These are phyloP conservation scores for Botrytis galanthina DNA, from an alignment of 2,329 filamentous ascomycete species.

Conservation along the genomic window DNA sequence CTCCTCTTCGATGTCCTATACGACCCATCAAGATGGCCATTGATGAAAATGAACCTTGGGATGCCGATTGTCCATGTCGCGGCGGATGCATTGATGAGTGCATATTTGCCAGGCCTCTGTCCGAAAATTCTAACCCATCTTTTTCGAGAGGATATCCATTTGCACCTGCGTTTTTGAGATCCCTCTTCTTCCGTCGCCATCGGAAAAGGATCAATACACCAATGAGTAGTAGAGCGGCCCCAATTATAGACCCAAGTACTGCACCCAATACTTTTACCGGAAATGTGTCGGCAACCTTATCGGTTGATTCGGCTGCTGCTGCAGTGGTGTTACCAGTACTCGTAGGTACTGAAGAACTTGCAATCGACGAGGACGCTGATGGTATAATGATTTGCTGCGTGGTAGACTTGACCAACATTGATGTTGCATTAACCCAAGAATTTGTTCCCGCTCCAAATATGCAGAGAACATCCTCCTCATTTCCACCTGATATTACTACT, in stretches of 20 bases:
- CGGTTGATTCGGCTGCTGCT: constrained; percentile 21
- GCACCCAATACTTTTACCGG: constrained; percentile 70
- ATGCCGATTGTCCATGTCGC: constrained; percentile 51
- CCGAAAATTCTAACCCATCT: constrained; percentile 49
- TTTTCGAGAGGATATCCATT: constrained; percentile 58
- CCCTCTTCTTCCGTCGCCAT: constrained; percentile 56
- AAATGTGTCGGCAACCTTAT: constrained; percentile 34
- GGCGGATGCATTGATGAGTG: constrained; percentile 38
- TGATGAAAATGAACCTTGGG: constrained; percentile 59
- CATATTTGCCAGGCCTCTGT: constrained; percentile 42
- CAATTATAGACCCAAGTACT: constrained; percentile 77
- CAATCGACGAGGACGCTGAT: constrained; percentile 20
- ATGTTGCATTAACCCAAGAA: constrained; percentile 71
- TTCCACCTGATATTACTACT: constrained; percentile 78
- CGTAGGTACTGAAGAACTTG: constrained; percentile 29
- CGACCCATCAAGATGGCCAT: constrained; percentile 67
- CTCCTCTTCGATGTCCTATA: constrained; percentile 46
- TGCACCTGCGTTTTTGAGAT: constrained; percentile 47
- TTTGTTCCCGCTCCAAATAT: constrained; percentile 78
- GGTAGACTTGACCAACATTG: constrained; percentile 28
- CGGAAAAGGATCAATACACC: constrained; percentile 66
- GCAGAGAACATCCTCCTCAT: constrained; percentile 57
- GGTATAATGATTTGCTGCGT: constrained; percentile 23
- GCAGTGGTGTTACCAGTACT: constrained; percentile 37
- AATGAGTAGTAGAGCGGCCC: constrained; percentile 51